These are phyloP conservation scores for Aspergillus ostianus DNA, from an alignment of 495 filamentous ascomycete genomes.

Conservation along the genomic window DNA sequence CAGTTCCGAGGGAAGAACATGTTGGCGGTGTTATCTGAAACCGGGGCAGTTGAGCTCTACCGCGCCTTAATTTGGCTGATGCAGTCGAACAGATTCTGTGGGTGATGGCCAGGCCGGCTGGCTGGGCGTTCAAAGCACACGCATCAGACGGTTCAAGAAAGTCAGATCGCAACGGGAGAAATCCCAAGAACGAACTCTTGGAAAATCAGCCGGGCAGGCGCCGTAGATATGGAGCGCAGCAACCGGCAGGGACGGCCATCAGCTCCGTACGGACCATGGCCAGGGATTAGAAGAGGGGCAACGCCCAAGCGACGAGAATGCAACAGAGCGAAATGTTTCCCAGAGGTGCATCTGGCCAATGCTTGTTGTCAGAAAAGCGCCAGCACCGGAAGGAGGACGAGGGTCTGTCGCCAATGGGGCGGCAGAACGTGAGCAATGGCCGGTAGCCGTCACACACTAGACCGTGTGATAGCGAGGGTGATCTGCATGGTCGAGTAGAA, in stretches of 20 bases:
- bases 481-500: constrained; percentile 33
- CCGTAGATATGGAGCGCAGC: constrained; percentile 19
- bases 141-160: constrained; percentile 26
- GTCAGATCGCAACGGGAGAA: constrained; percentile 21
- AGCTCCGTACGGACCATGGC: constrained; percentile 19
- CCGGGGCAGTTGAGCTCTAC: not conserved
- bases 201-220: constrained; percentile 15
- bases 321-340: constrained; percentile 33
- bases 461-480: constrained; percentile 34
- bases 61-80: constrained; percentile 1
- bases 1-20: constrained; percentile 56
- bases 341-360: constrained; percentile 44
- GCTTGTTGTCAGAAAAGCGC: constrained; percentile 39
- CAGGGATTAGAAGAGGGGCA: constrained; percentile 32
- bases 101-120: constrained; percentile 42
- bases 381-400: constrained; percentile 26
- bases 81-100: constrained; percentile 1
- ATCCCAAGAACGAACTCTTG: constrained; percentile 15
- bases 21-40: constrained; percentile 15
- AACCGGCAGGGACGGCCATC: constrained; percentile 17
- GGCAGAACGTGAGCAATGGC: constrained; percentile 19
- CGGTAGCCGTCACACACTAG: constrained; percentile 44
- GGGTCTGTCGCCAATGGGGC: constrained; percentile 36
- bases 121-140: constrained; percentile 34
- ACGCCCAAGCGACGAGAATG: constrained; percentile 18